phyloP scores from a whole-genome alignment of 257 asterid species.

The Jaltomata sinuosa region DNA sequence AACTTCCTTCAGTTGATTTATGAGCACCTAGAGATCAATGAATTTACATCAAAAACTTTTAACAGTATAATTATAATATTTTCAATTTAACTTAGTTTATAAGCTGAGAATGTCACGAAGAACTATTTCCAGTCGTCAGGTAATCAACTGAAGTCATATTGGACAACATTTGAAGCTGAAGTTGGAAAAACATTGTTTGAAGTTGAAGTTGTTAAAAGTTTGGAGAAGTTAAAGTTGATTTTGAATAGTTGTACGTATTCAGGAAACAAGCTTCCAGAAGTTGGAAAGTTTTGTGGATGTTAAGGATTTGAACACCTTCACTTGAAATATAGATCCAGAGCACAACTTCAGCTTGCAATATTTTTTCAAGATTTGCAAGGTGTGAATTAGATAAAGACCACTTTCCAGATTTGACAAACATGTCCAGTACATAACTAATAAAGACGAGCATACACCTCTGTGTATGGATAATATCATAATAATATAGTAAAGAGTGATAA shows the following conservation, averaged over 20 bases:
- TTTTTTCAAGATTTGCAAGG: not conserved
- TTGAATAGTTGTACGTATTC: not conserved
- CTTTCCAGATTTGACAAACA: not conserved
- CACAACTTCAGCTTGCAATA: not conserved
- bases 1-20: conserved; percentile 90
- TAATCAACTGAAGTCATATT: not conserved
- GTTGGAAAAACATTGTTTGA: not conserved
- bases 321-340: not conserved
- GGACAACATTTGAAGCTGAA: not conserved
- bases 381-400: not conserved
- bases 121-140: not conserved
- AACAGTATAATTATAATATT: not conserved
- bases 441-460: not conserved
- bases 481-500: not conserved
- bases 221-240: not conserved
- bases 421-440: not conserved
- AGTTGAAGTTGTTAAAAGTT: not conserved
- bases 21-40: conserved; percentile 65
- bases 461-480: not conserved
- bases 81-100: not conserved
- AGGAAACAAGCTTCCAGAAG: not conserved
- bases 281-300: not conserved
- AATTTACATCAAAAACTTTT: conserved; percentile 2
- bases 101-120: not conserved
- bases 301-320: not conserved